phyloP scores from a whole-genome alignment of 331 rosid genomes.

The Malus hybrid region DNA sequence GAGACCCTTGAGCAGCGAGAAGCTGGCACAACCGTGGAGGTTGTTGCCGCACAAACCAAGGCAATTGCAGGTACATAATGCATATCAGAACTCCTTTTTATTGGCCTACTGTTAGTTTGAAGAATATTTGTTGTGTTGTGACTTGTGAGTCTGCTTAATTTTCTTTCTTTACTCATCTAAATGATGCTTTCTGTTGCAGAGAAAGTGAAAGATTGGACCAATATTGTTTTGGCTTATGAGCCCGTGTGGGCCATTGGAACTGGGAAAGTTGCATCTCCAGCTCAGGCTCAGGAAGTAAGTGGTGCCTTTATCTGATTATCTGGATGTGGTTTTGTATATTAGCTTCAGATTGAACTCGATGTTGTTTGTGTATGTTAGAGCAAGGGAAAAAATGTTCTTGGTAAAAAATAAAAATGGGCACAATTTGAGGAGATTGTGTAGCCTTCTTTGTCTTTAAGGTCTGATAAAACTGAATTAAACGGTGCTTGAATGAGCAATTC shows the following conservation, averaged over 20 bases:
- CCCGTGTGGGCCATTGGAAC: slow-evolving; percentile 58
- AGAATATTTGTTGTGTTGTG: not conserved
- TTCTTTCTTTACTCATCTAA: not conserved
- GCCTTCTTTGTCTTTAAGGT: not conserved
- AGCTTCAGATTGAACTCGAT: not conserved
- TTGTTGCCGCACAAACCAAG: slow-evolving; percentile 91
- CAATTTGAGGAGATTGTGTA: not conserved
- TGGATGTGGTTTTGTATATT: not conserved
- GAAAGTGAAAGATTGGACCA: slow-evolving; percentile 27
- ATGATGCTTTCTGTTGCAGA: slow-evolving; percentile 32
- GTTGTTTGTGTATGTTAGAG: not conserved
- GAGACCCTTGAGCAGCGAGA: slow-evolving; percentile 98
- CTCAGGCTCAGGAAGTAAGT: slow-evolving; percentile 86
- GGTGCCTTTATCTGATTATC: not conserved
- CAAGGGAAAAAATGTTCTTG: not conserved
- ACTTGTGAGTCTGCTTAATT: too few relatives aligned
- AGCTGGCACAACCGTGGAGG: slow-evolving; percentile 59
- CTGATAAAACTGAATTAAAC: not conserved
- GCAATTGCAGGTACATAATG: slow-evolving; percentile 83
- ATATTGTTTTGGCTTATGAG: slow-evolving; percentile 44
- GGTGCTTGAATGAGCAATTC: not conserved
- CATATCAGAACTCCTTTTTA: not conserved
- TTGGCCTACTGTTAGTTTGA: not conserved
- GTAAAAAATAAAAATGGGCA: not conserved
- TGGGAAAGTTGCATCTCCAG: slow-evolving; percentile 70